Conservation (phyloP, 2,329 filamentous ascomycete species). For the Nemania sp. region DNA sequence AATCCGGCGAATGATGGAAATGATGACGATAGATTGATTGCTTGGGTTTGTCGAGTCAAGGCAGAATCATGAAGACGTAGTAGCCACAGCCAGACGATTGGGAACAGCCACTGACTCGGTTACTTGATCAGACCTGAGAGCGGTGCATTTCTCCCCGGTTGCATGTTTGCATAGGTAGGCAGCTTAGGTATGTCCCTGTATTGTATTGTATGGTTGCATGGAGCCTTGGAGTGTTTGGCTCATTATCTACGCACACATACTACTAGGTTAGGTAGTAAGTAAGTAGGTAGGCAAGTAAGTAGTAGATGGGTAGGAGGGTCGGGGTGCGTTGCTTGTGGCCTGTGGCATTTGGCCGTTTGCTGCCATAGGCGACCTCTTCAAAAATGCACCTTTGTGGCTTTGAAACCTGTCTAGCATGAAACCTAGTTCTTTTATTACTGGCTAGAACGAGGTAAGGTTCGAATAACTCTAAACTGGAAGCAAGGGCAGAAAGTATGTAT, state of each 20-base stretch:
- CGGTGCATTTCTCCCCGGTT: conserved; percentile 3
- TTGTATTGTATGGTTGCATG: conserved; percentile 18
- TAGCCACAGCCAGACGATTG: conserved; percentile 22
- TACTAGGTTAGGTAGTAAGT: neutral
- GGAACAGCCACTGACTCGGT: conserved; percentile 36
- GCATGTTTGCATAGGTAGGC: neutral
- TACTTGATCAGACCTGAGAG: conserved; percentile 28
- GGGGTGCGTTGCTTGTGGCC: neutral
- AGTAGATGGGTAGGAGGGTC: neutral
- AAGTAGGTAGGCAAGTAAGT: neutral
- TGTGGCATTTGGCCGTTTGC: conserved; percentile 36
- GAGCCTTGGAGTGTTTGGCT: neutral
- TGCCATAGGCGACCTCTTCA: conserved; percentile 28
- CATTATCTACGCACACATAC: neutral
- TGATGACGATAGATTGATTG: conserved; percentile 25
- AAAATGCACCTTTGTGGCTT: conserved; percentile 31
- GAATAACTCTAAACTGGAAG: conserved; percentile 19
- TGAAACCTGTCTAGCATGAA: conserved; percentile 32
- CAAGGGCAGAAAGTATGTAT: conserved; percentile 4
- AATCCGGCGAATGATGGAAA: neutral
- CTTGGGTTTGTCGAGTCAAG: conserved; percentile 28
- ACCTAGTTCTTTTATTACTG: conserved; percentile 19
- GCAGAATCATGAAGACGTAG: conserved; percentile 39
- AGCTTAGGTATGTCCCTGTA: no score
- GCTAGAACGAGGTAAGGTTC: neutral